These are phyloP conservation scores for Beauveria sp. DNA, from an alignment of 2,329 filamentous ascomycete genomes.

Conservation along the genomic window DNA sequence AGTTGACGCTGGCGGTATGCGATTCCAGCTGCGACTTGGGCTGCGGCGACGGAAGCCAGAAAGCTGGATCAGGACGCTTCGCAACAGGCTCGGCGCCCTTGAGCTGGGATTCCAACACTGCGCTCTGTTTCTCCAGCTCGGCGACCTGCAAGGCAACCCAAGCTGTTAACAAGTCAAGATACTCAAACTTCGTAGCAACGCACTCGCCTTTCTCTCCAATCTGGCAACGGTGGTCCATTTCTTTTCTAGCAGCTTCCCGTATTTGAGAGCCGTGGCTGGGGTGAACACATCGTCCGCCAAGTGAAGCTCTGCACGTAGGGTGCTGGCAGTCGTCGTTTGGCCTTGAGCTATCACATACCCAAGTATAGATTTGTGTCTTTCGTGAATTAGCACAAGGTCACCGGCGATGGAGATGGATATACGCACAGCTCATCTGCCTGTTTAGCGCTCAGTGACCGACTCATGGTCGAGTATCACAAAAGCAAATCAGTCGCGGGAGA, in stretches of 20 bases:
- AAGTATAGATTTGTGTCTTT: conserved; percentile 85
- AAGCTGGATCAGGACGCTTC: conserved; percentile 64
- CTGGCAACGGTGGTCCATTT: conserved; percentile 96
- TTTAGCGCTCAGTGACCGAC: conserved; percentile 64
- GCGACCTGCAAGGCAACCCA: conserved; percentile 57
- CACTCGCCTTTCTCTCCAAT: conserved; percentile 80
- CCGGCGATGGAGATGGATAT: not conserved
- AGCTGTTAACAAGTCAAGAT: not conserved
- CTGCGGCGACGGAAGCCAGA: conserved; percentile 76
- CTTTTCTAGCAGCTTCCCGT: conserved; percentile 89
- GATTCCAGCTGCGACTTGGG: conserved; percentile 78
- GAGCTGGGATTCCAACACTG: conserved; percentile 69
- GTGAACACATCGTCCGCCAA: conserved; percentile 66
- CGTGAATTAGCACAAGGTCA: not conserved
- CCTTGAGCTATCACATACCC: conserved; percentile 74
- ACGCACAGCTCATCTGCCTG: conserved; percentile 86
- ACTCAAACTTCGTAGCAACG: not conserved
- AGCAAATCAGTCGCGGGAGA: too few relatives aligned
- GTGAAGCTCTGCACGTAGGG: conserved; percentile 66
- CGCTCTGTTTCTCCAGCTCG: conserved; percentile 74
- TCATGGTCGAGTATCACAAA: conserved; percentile 42
- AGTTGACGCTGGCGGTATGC: conserved; percentile 73
- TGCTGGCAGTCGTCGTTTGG: conserved; percentile 59
- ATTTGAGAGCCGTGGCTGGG: conserved; percentile 78
- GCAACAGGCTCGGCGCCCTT: conserved; percentile 70